Conservation (phyloP, 2,329 filamentous ascomycete species). For the Tolypocladium guangdongense region DNA sequence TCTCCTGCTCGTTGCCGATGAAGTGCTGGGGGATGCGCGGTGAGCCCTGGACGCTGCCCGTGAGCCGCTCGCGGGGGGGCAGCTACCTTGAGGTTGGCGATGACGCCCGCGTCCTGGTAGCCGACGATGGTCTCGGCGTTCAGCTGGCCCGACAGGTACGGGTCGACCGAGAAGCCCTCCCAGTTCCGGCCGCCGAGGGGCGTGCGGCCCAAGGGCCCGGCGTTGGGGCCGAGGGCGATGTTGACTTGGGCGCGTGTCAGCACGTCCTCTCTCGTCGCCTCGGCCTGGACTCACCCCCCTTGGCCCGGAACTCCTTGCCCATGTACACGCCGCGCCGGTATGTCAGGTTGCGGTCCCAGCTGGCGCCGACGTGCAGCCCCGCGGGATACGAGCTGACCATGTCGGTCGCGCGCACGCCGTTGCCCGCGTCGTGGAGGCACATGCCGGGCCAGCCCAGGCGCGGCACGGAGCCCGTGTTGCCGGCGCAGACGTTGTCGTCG, state of each 20-base stretch:
- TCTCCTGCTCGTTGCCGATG: slow-evolving; percentile 53
- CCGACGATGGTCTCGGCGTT: slow-evolving; percentile 64
- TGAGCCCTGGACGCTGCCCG: neutral
- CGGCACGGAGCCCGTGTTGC: slow-evolving; percentile 34
- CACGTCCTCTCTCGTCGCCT: too few relatives aligned
- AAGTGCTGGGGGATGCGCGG: slow-evolving; percentile 30
- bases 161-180: slow-evolving; percentile 65
- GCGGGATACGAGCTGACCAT: slow-evolving; percentile 37
- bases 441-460: slow-evolving; percentile 34
- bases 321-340: slow-evolving; percentile 40
- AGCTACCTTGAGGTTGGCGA: slow-evolving; percentile 57
- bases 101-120: slow-evolving; percentile 67
- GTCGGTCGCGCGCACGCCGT: slow-evolving; percentile 36
- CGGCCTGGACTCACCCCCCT: slow-evolving; percentile 37
- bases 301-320: slow-evolving; percentile 44
- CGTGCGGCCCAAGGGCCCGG: slow-evolving; percentile 60
- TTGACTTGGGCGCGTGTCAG: too few relatives aligned
- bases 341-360: slow-evolving; percentile 44
- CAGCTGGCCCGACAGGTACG: slow-evolving; percentile 58
- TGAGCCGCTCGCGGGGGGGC: fast-evolving
- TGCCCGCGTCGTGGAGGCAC: slow-evolving; percentile 38
- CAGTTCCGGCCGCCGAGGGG: slow-evolving; percentile 63
- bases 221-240: slow-evolving; percentile 57
- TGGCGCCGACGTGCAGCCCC: slow-evolving; percentile 35
- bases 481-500: slow-evolving; percentile 37